Evolutionary conservation across 805 yeast genomes (phyloP), one percentile per base, ranked within the genome.

Genomic region (Saturnispora gosingensis): DNA sequence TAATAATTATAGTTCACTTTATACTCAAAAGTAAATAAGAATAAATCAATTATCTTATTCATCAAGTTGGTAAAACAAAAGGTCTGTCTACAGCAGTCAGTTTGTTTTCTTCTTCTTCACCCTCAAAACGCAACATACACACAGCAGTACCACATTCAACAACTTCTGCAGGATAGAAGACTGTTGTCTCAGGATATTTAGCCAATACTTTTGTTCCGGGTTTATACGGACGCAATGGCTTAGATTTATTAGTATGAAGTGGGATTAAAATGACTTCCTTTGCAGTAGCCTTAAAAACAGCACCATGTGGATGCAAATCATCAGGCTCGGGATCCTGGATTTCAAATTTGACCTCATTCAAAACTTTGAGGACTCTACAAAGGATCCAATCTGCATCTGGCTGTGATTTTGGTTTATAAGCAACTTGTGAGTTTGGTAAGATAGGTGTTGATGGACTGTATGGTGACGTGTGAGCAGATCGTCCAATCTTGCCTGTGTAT

Each of bases 321-420:
- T 93, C 99, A 0, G 99, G 98, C 61, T 93, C 99, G 0, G 98
- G 97, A 66, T 93, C 99, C 59, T 88, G 80, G n/a, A 93, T 90
- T 67, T 93, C 98, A 64, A 83, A 89, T 53, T 79, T 75, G 5
- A 58, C 50, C 18, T 66, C 64, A 34, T 53, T 59, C 13, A 62
- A 67, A 3, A 91, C 81, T 58, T 79, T 81, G 27, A 83, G 77
- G 15, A 93, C 95, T 61, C 85, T 88, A 70, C 99, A 93, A 65
- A 88, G 96, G 59, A 93, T 88, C 99, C 99, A 93, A 63, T 91
- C 98, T 13, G 78, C 78, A 47, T 84, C 90, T 25, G 45, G 48
- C 39, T 84, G 74, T 59, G 78, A 82, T 54, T 76, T 76, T 24
- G 89, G 76, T 63, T 83, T 82, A 70, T 83, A 91, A 1, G 97